These are phyloP conservation scores for Diacronema lutheri DNA, from an alignment of 78 protist species.

Conservation along the genomic window DNA sequence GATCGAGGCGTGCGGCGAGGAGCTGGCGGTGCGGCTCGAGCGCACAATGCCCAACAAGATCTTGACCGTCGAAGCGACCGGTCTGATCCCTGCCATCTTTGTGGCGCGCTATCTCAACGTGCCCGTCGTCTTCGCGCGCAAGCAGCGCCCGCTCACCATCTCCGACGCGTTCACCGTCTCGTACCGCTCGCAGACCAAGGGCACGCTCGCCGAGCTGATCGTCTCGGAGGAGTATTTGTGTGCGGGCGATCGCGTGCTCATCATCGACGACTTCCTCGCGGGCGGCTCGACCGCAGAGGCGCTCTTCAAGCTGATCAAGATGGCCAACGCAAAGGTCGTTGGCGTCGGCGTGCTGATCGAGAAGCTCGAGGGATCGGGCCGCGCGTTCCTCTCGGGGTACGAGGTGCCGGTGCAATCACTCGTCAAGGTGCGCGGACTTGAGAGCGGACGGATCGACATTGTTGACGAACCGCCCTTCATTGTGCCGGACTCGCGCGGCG, in stretches of 20 bases:
- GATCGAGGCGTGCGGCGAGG: no score
- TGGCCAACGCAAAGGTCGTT: slow-evolving; percentile 15
- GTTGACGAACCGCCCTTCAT: no score
- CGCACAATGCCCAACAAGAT: neutral
- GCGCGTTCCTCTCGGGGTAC: slow-evolving; percentile 20
- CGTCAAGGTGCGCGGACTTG: no score
- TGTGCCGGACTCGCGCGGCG: no score
- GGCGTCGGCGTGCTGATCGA: slow-evolving; percentile 5
- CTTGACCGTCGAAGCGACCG: slow-evolving; percentile 12
- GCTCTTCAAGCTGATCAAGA: neutral
- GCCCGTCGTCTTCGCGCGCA: slow-evolving; percentile 5
- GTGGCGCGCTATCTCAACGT: neutral
- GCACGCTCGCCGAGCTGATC: neutral
- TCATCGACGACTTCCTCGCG: slow-evolving; percentile 18
- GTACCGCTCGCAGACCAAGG: neutral
- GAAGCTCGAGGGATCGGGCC: neutral
- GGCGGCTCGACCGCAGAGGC: slow-evolving; percentile 9
- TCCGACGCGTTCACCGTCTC: neutral
- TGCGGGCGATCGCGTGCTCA: neutral
- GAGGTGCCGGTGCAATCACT: neutral
- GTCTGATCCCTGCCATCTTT: neutral
- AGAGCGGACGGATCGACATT: no score
- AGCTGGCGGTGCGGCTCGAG: neutral
- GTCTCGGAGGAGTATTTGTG: neutral
- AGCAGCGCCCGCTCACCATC: neutral